A percentile compares a stretch with the other conserved stretches of the same genome.
These are phyloP conservation scores for Sporobolus alterniflorus DNA, from an alignment of 202 grass and related monocot species.

Conservation along the genomic window DNA sequence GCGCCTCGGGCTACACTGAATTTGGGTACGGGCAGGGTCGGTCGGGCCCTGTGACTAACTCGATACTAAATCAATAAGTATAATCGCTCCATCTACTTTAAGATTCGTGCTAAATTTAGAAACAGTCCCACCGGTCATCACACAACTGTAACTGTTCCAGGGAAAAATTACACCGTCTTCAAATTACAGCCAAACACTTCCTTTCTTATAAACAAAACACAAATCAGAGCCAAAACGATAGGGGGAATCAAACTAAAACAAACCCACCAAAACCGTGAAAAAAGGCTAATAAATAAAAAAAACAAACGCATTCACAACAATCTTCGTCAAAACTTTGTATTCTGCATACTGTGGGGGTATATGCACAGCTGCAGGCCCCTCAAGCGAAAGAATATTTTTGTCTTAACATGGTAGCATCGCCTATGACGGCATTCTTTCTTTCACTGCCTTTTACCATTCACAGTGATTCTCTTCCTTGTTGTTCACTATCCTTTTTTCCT, in stretches of 20 bases:
- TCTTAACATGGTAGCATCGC: slow-evolving; percentile 26
- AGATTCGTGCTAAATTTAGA: too few species aligned
- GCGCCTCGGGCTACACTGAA: too few species aligned
- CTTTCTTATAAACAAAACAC: not conserved
- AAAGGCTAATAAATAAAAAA: slow-evolving; percentile 4
- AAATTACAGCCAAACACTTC: slow-evolving; percentile 34
- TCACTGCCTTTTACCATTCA: not conserved
- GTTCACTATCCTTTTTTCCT: not conserved
- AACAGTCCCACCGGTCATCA: too few species aligned
- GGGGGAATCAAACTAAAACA: slow-evolving; percentile 36
- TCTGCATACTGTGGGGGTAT: slow-evolving; percentile 31
- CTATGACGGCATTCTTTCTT: not conserved
- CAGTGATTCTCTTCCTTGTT: not conserved
- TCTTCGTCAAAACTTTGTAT: slow-evolving; percentile 58
- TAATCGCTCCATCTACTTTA: too few species aligned
- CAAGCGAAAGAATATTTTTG: not conserved
- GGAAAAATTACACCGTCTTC: too few species aligned
- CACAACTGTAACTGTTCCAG: too few species aligned
- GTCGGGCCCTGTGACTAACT: too few species aligned
- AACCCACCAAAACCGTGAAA: slow-evolving; percentile 46
- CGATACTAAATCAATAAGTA: too few species aligned
- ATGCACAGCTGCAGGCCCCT: slow-evolving; percentile 35
- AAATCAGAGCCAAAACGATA: slow-evolving; percentile 30
- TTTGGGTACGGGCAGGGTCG: too few species aligned
- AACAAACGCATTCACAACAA: slow-evolving; percentile 49